Base-by-base conservation (phyloP, 2,329 filamentous ascomycete genomes). In the Epicoccum sorghinum region DNA sequence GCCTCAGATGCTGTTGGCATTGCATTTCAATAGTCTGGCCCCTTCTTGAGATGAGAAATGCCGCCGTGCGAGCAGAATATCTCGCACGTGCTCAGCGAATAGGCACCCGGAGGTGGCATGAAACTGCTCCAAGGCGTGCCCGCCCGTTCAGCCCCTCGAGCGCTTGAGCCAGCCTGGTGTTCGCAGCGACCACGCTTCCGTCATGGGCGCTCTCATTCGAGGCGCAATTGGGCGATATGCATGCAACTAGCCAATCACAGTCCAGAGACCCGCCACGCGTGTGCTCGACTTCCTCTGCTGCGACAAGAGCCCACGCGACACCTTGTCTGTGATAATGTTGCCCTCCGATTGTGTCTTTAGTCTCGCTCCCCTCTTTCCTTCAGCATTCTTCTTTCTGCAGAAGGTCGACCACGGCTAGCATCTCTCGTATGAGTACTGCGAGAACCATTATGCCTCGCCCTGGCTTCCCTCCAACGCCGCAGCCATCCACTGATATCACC, bases 401-500 rank as follows among this genome's bases (percentile, higher is more conserved):
- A 36, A 44, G 43, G 52, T 55, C 36, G 55, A 61, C 41, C 51
- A 13, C 12, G 46, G 51, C 33, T 61, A 45, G 52, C 37, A 37
- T 23, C 10, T 50, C 7, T 42, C 51, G 32, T 42, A 66, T 67
- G 64, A 67, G 54, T 51, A 39, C 47, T 50, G 46, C 57, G 52
- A 55, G 60, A 39, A 42, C 60, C 53, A 71, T 62, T 59, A 92
- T 92, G 89, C 85, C 88, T 83, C 54, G 52, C 25, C 80, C 83
- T 39, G 80, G 79, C 50, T 80, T 87, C 48, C 90, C 89, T 39
- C 90, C 88, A 38, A 96, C 91, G 43, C 91, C 91, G 36, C 87
- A 86, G 47, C 89, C 90, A 9, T 93, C 90, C 30, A 89, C 89
- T 45, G 91, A 95, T 69, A 90, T 95, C 71, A 84, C 85, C 52